These are phyloP conservation scores for Penicillium frequentans DNA, from an alignment of 2,329 filamentous ascomycete genomes.

Conservation along the genomic window DNA sequence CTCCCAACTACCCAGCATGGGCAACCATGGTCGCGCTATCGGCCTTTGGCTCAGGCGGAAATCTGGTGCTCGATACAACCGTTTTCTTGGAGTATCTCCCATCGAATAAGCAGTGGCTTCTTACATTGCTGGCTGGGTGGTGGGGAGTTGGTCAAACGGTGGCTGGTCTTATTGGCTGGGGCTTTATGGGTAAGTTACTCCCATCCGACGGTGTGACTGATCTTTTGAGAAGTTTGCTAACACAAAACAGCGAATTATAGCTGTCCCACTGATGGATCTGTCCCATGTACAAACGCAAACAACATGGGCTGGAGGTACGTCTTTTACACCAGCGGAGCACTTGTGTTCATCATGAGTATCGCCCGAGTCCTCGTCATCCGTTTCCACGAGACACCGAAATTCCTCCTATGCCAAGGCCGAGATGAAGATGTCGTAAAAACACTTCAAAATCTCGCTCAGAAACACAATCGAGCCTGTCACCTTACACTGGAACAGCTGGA, in stretches of 20 bases:
- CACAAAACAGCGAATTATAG: constrained; percentile 10
- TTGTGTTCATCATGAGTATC: constrained; percentile 14
- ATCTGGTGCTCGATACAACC: constrained; percentile 17
- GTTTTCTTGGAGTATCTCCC: constrained; percentile 18
- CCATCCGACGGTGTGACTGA: not conserved
- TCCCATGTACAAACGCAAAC: constrained; percentile 16
- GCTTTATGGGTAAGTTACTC: constrained; percentile 10
- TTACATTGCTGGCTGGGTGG: constrained; percentile 17
- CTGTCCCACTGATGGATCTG: constrained; percentile 10
- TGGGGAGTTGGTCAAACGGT: constrained; percentile 18
- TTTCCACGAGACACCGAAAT: constrained; percentile 18
- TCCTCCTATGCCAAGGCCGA: constrained; percentile 14
- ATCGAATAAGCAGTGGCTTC: constrained; percentile 18
- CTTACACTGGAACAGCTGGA: constrained; percentile 52
- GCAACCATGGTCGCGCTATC: constrained; percentile 15
- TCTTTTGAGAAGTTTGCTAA: not conserved
- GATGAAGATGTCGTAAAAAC: constrained; percentile 14
- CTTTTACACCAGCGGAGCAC: constrained; percentile 13
- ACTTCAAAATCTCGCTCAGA: constrained; percentile 26
- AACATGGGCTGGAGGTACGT: constrained; percentile 20
- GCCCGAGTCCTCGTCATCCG: constrained; percentile 16
- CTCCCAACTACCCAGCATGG: constrained; percentile 12
- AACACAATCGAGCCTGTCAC: constrained; percentile 53
- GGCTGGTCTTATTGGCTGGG: constrained; percentile 17
- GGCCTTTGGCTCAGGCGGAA: constrained; percentile 17